A percentile compares a stretch with the other conserved stretches of the same genome.
Conservation (phyloP, 208 protist genomes). For the Crithidia sp. region DNA sequence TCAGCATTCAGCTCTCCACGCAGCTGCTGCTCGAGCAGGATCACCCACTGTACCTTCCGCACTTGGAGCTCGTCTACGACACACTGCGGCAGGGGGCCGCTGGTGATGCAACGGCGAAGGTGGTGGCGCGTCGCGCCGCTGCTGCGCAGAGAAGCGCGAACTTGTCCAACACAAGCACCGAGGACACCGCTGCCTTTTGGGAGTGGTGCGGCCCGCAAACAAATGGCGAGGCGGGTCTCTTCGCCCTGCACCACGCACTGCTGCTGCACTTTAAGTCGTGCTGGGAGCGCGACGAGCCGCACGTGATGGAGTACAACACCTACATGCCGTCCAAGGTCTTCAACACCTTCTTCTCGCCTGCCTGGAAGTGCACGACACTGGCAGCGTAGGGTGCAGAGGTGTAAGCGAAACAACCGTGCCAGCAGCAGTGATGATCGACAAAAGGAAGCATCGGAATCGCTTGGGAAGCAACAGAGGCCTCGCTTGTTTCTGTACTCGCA, state of each 20-base stretch:
- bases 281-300: conserved; percentile 84
- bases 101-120: conserved; percentile 21
- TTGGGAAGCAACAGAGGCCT: too few species aligned
- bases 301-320: conserved; percentile 86
- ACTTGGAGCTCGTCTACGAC: conserved; percentile 81
- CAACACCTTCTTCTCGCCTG: conserved; percentile 61
- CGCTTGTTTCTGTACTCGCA: too few species aligned
- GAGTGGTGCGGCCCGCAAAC: conserved; percentile 12
- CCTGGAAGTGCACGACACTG: conserved; percentile 28
- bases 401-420: neutral
- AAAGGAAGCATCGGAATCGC: too few species aligned
- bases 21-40: conserved; percentile 73
- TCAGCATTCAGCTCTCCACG: conserved; percentile 87
- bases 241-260: conserved; percentile 76
- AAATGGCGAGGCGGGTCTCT: conserved; percentile 72
- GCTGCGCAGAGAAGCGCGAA: conserved; percentile 22
- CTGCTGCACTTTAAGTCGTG: conserved; percentile 79
- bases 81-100: conserved; percentile 39
- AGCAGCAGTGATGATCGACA: too few species aligned
- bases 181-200: conserved; percentile 30
- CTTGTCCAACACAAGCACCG: conserved; percentile 4
- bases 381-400: neutral
- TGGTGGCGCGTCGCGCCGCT: conserved; percentile 20
- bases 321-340: conserved; percentile 73
- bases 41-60: conserved; percentile 47